These are phyloP conservation scores for Zopfia rhizophila DNA, from an alignment of 2,329 filamentous ascomycete species.

Conservation along the genomic window DNA sequence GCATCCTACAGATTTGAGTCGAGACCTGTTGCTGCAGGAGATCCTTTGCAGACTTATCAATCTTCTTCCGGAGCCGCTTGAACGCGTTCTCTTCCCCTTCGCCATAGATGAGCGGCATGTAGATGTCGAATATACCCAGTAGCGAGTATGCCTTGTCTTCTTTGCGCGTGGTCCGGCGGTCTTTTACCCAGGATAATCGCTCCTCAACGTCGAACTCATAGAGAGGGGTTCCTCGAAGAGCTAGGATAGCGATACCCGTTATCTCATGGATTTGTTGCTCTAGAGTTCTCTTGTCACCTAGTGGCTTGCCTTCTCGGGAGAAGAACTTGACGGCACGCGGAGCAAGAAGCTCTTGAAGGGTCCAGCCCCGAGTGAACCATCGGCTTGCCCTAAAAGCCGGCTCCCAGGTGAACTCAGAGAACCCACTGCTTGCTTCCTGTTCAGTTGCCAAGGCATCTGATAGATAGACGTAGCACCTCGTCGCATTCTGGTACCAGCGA, in stretches of 20 bases:
- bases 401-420: conserved; percentile 1
- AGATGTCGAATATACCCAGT: too few species aligned
- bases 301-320: conserved; percentile 8
- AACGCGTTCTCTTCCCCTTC: too few species aligned
- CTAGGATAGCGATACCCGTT: conserved; percentile 2
- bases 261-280: conserved; percentile 8
- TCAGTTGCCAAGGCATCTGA: neutral
- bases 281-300: conserved; percentile 5
- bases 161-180: too few species aligned
- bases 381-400: neutral
- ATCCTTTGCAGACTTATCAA: too few species aligned
- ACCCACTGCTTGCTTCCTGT: conserved; percentile 2
- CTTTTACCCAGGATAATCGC: too few species aligned
- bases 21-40: too few species aligned
- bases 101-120: too few species aligned
- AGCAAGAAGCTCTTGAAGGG: too few species aligned
- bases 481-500: conserved; percentile 13
- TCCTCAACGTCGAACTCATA: conserved; percentile 4
- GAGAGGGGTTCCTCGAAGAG: conserved; percentile 6
- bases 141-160: too few species aligned
- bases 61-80: too few species aligned
- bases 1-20: conserved; percentile 10
- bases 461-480: conserved; percentile 5
- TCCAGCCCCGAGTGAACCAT: too few species aligned
- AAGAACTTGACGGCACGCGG: too few species aligned